Conservation (phyloP, 192 early-diverging fungal species). For the Diversispora eburnea region DNA sequence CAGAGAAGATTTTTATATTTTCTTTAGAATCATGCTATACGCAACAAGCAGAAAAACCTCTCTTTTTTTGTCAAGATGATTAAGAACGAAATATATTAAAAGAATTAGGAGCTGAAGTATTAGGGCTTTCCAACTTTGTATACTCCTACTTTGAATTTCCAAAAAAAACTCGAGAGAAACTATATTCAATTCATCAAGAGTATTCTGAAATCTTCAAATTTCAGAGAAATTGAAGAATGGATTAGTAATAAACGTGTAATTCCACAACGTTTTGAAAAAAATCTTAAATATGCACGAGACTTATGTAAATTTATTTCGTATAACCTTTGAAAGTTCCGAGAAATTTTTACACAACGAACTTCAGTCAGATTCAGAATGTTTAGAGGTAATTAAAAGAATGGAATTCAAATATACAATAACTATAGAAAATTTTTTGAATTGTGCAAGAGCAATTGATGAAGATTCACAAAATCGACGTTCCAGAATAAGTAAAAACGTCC, state of each 20-base stretch:
- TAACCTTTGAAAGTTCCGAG: neutral
- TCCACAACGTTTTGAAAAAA: neutral
- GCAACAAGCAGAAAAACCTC: neutral
- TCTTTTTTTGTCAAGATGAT: neutral
- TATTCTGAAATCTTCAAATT: neutral
- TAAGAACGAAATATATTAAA: neutral
- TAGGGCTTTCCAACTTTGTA: neutral
- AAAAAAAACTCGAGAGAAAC: neutral
- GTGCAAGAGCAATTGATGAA: neutral
- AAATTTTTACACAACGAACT: neutral
- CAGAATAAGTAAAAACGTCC: neutral
- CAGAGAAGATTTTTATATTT: neutral
- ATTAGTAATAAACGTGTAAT: neutral
- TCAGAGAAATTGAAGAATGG: neutral
- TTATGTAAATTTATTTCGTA: neutral
- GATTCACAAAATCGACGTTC: neutral
- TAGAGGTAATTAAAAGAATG: neutral
- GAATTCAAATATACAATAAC: neutral
- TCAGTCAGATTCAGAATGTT: neutral
- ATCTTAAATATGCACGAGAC: neutral
- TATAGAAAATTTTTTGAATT: neutral
- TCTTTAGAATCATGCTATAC: neutral
- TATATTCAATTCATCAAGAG: neutral
- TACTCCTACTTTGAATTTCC: neutral
- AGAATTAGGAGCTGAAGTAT: neutral